These are phyloP conservation scores for Scutellaria baicalensis DNA, from an alignment of 257 asterid genomes.

Conservation along the genomic window DNA sequence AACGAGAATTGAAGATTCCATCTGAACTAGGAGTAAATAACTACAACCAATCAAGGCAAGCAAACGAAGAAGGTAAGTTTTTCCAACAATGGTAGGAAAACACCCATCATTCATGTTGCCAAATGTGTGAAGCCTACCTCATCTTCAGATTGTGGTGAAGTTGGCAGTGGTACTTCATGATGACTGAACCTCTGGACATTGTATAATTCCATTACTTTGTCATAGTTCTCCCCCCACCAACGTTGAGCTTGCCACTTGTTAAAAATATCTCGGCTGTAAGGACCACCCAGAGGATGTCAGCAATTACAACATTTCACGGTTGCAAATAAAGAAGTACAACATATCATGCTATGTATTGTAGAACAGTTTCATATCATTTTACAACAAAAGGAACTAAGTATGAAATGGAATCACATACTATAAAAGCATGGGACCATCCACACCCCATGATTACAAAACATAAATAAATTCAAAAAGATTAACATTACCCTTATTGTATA, in stretches of 20 bases:
- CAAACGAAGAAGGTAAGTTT: not conserved
- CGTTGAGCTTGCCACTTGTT: constrained; percentile 88
- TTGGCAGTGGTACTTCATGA: constrained; percentile 52
- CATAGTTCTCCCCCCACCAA: constrained; percentile 93
- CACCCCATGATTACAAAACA: too few relatives aligned
- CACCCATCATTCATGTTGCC: not conserved
- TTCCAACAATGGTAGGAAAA: not conserved
- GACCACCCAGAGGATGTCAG: constrained; percentile 17
- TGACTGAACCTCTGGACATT: constrained; percentile 66
- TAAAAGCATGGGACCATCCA: not conserved
- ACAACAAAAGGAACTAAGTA: not conserved
- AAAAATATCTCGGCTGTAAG: constrained; percentile 78
- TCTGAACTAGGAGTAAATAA: not conserved
- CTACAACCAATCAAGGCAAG: not conserved
- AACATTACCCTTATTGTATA: too few relatives aligned
- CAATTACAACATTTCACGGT: not conserved
- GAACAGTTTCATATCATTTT: not conserved
- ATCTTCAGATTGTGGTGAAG: constrained; percentile 63
- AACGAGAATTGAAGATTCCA: not conserved
- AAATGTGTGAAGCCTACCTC: constrained; percentile 41
- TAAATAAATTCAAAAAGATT: too few relatives aligned
- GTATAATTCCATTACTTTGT: constrained; percentile 83
- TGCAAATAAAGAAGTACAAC: not conserved
- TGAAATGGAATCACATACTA: not conserved
- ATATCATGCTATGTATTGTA: not conserved